These are phyloP conservation scores for Globisporangium uncinulatum DNA, from an alignment of 352 stramenopile genomes.

Conservation along the genomic window DNA sequence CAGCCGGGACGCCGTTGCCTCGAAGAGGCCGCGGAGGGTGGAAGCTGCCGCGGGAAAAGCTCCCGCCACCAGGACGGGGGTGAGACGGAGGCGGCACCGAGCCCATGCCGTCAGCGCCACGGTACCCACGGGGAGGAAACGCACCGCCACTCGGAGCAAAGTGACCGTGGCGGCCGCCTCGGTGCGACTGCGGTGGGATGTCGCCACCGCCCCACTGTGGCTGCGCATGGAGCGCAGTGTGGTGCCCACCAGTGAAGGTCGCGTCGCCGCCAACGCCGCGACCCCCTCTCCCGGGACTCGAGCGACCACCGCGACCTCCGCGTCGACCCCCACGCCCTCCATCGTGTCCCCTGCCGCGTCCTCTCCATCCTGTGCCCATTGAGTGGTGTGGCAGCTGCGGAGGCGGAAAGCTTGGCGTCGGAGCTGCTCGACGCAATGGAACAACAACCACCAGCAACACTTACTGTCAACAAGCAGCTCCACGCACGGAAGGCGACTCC, in stretches of 20 bases:
- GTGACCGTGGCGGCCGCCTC: background rate
- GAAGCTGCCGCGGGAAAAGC: background rate
- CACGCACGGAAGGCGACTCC: background rate
- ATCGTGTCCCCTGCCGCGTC: slow-evolving; percentile 31
- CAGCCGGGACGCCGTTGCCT: background rate
- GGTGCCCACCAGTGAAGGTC: background rate
- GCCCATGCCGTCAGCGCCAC: background rate
- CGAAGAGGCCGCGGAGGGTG: background rate
- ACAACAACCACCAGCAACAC: background rate
- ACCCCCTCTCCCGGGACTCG: slow-evolving; percentile 22
- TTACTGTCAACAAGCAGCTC: background rate
- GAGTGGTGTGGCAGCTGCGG: background rate
- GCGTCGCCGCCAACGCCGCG: slow-evolving; percentile 1
- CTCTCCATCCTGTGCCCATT: slow-evolving; percentile 24
- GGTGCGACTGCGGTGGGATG: background rate
- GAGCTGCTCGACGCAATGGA: background rate
- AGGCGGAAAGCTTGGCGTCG: slow-evolving; percentile 7
- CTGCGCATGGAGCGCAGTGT: slow-evolving; percentile 1
- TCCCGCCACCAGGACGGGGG: background rate
- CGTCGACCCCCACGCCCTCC: slow-evolving; percentile 14
- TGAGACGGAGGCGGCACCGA: background rate
- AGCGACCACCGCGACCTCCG: slow-evolving; percentile 26
- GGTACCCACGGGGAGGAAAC: background rate
- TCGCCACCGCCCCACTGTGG: background rate
- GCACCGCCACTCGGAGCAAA: slow-evolving; percentile 1